Conservation (phyloP, 495 filamentous ascomycete species). For the Penicillium nucicola region DNA sequence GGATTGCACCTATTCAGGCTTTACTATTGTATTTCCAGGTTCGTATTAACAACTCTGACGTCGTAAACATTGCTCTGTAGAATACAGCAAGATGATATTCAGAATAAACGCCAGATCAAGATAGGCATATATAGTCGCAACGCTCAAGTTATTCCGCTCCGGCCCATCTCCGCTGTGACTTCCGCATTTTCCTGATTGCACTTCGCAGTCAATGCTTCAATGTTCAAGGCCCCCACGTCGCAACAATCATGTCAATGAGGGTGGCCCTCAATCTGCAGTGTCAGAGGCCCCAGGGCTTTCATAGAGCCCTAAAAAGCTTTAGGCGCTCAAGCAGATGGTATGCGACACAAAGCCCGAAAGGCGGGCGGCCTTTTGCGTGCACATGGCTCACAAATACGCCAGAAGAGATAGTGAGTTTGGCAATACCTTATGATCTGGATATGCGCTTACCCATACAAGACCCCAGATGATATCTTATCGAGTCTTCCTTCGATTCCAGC, state of each 20-base stretch:
- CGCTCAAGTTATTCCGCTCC: conserved; percentile 8
- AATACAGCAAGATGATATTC: not conserved
- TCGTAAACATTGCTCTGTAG: not conserved
- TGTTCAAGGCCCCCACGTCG: conserved; percentile 16
- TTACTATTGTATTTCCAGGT: too few species aligned
- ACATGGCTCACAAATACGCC: conserved; percentile 42
- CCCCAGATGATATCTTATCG: conserved; percentile 31
- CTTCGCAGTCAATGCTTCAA: conserved; percentile 12
- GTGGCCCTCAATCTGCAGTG: conserved; percentile 3
- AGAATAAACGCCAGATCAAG: not conserved
- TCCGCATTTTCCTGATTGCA: conserved; percentile 2
- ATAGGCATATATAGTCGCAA: too few species aligned
- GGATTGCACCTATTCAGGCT: too few species aligned
- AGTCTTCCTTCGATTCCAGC: conserved; percentile 19
- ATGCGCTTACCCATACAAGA: conserved; percentile 21
- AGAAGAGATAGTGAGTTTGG: conserved; percentile 28
- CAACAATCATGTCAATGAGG: conserved; percentile 16
- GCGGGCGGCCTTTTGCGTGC: conserved; percentile 21
- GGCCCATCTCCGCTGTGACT: conserved; percentile 10
- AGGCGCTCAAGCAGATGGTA: conserved; percentile 11
- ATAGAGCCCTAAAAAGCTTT: conserved; percentile 1
- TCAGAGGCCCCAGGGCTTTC: conserved; percentile 8
- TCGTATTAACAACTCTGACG: too few species aligned
- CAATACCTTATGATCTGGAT: not conserved
- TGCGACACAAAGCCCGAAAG: conserved; percentile 14